Percentiles rank a stretch among this genome's conserved stretches.
These are phyloP conservation scores for Bacidia gigantensis DNA, from an alignment of 495 filamentous ascomycete genomes.

Conservation along the genomic window DNA sequence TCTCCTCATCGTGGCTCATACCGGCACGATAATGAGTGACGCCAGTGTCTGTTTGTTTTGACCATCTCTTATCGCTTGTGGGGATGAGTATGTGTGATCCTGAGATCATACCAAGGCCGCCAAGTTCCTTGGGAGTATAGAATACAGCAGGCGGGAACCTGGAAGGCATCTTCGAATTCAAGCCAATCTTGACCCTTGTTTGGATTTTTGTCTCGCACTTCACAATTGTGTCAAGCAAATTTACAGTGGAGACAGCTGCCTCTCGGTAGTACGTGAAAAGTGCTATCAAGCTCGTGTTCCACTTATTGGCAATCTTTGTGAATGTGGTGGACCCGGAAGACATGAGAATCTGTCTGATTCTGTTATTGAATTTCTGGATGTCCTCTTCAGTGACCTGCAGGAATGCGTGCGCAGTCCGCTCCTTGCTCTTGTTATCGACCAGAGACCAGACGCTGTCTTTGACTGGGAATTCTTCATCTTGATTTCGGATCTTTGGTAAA, in stretches of 20 bases:
- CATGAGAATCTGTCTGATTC: constrained; percentile 98
- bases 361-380: constrained; percentile 98
- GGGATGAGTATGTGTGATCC: constrained; percentile 97
- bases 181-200: constrained; percentile 94
- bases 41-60: constrained; percentile 91
- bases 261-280: constrained; percentile 99
- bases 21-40: constrained; percentile 96
- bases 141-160: constrained; percentile 98
- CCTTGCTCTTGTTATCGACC: constrained; percentile 90
- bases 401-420: constrained; percentile 95
- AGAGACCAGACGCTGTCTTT: constrained; percentile 98
- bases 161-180: constrained; percentile 99
- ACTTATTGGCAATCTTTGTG: constrained; percentile 99
- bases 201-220: constrained; percentile 99
- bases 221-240: constrained; percentile 92
- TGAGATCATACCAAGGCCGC: constrained; percentile 97
- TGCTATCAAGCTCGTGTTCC: constrained; percentile 98
- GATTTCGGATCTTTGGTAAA: constrained; percentile 87
- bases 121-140: constrained; percentile 97
- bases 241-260: constrained; percentile 93
- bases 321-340: constrained; percentile 97
- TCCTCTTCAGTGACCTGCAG: constrained; percentile 97
- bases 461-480: constrained; percentile 90
- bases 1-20: constrained; percentile 98
- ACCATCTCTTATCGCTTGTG: constrained; percentile 95